Evolutionary conservation across 805 yeast species (phyloP).

Genomic region (Spathaspora passalidarum): DNA sequence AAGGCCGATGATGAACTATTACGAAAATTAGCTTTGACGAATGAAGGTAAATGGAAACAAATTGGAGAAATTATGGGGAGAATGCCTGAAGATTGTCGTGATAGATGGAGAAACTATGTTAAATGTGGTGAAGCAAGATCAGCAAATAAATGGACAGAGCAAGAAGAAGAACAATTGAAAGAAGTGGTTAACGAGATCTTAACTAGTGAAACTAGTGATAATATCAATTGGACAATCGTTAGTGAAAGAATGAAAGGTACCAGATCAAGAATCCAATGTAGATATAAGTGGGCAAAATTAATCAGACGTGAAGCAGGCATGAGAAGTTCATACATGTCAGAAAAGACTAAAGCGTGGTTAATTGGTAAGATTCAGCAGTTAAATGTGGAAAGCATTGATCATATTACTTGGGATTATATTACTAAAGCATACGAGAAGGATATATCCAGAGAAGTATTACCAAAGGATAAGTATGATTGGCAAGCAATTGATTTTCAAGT

Average conservation of each 20-base stretch:
- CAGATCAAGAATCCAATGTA: slow-evolving; percentile 88
- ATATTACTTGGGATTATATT: slow-evolving; percentile 35
- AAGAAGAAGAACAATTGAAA: slow-evolving; percentile 64
- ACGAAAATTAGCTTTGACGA: slow-evolving; percentile 57
- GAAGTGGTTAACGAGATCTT: slow-evolving; percentile 21
- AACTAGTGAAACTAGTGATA: slow-evolving; percentile 23
- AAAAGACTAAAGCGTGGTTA: slow-evolving; percentile 37
- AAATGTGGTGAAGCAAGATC: slow-evolving; percentile 82
- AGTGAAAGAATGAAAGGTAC: slow-evolving; percentile 87
- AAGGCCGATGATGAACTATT: slow-evolving; percentile 72
- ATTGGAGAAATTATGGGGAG: slow-evolving; percentile 79
- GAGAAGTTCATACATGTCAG: slow-evolving; percentile 30
- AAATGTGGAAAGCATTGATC: slow-evolving; percentile 21
- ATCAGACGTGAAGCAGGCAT: slow-evolving; percentile 50
- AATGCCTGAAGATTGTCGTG: slow-evolving; percentile 98
- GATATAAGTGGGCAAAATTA: slow-evolving; percentile 92
- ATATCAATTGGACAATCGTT: slow-evolving; percentile 87
- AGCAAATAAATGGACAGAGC: slow-evolving; percentile 73
- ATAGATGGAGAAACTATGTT: slow-evolving; percentile 92
- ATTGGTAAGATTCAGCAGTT: slow-evolving; percentile 25
- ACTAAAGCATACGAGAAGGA: slow-evolving; percentile 19
- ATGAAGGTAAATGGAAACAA: slow-evolving; percentile 83
- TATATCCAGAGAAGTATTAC: neutral
- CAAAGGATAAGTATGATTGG: slow-evolving; percentile 35
- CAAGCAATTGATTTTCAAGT: slow-evolving; percentile 57